phyloP scores from a whole-genome alignment of 1,139 yeast genomes.

The Kurtzmaniella natalensis region DNA sequence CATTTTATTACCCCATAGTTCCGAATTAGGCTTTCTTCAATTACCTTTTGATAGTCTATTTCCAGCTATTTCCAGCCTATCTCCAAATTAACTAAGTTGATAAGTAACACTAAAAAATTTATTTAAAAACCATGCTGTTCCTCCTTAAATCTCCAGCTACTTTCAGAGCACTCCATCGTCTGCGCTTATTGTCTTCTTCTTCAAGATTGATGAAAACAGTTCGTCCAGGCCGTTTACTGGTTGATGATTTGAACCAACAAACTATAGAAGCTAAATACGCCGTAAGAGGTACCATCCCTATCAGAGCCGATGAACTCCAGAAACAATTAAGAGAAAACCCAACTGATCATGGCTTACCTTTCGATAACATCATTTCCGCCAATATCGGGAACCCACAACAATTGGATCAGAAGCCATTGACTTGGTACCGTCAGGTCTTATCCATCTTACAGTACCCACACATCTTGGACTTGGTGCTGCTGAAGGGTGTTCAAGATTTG shows the following conservation, averaged over 20 bases:
- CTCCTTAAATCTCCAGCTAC: no score
- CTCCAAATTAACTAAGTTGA: no score
- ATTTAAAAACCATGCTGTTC: no score
- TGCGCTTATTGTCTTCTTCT: no score
- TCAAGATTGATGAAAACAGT: no score
- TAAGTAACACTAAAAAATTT: no score
- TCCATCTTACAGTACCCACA: constrained; percentile 83
- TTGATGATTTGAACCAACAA: constrained; percentile 61
- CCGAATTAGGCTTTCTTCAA: no score
- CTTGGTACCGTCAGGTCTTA: constrained; percentile 91
- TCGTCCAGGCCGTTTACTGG: constrained; percentile 14
- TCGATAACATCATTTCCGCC: constrained; percentile 72
- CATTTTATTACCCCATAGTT: no score
- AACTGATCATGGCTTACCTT: constrained; percentile 66
- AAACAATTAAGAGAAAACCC: constrained; percentile 41
- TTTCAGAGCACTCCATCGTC: no score
- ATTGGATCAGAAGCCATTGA: constrained; percentile 85
- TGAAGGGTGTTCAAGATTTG: constrained; percentile 20
- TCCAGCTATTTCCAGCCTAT: no score
- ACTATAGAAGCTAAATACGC: constrained; percentile 90
- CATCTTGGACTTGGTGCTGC: constrained; percentile 36
- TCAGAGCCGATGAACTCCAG: constrained; percentile 81
- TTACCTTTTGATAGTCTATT: no score
- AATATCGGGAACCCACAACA: constrained; percentile 98
- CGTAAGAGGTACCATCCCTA: constrained; percentile 91